A percentile compares a stretch with the other conserved stretches of the same genome.
Evolutionary conservation across 352 stramenopile genomes (phyloP).

Genomic region (Pythium scleroteichum): DNA sequence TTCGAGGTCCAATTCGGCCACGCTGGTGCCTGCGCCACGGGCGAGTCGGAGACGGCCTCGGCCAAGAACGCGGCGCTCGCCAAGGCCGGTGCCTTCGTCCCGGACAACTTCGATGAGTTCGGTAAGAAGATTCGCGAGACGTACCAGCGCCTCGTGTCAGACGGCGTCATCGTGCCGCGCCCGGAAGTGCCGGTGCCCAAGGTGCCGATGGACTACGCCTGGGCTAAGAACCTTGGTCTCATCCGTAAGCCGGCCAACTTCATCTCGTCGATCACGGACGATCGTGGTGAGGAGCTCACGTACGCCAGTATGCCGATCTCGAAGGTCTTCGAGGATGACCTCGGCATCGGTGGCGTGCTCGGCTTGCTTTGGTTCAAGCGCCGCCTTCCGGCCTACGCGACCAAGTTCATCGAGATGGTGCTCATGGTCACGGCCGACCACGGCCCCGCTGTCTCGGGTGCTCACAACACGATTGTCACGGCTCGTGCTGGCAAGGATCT

Average conservation of each 20-base stretch:
- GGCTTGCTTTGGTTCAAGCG: conserved; percentile 97
- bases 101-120: conserved; percentile 95
- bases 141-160: conserved; percentile 82
- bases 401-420: conserved; percentile 98
- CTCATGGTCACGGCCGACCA: conserved; percentile 98
- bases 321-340: conserved; percentile 93
- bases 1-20: conserved; percentile 98
- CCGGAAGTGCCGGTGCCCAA: conserved; percentile 92
- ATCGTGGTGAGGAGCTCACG: conserved; percentile 95
- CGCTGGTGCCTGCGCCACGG: conserved; percentile 92
- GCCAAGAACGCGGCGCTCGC: conserved; percentile 94
- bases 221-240: conserved; percentile 95
- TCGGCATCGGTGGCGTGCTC: conserved; percentile 94
- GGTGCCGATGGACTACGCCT: conserved; percentile 97
- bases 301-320: conserved; percentile 96
- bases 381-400: conserved; percentile 84
- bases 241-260: conserved; percentile 97
- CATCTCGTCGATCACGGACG: conserved; percentile 97
- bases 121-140: conserved; percentile 90
- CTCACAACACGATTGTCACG: conserved; percentile 96
- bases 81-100: conserved; percentile 90
- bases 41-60: conserved; percentile 92
- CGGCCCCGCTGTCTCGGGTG: conserved; percentile 94
- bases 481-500: conserved; percentile 96
- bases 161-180: conserved; percentile 79